Base-by-base conservation (phyloP, 1,284 basidiomycete genomes). In the Paramarasmius palmivorus region DNA sequence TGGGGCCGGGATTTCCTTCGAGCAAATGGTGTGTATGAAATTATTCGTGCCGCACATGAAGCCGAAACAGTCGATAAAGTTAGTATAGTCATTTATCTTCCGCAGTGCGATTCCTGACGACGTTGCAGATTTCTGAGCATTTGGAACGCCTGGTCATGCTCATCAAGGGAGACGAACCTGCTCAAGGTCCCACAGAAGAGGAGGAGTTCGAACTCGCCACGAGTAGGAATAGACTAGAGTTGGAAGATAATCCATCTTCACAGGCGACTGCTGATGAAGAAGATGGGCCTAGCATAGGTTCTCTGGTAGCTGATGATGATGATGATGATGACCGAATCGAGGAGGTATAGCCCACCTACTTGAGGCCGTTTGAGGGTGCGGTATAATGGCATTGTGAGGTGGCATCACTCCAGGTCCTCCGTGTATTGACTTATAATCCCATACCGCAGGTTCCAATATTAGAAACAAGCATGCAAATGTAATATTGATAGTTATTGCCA, bases 1-100 rank as follows among this genome's bases (percentile, higher is more conserved):
- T 92, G 90, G 75, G 95, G 93, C 1, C 82, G 96, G 23, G 88
- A 96, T 58, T 83, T 85, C 54, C 74, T 95, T 57, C 81, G 97
- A 29, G 74, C 76, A 15, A 81, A 92, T 56, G 95, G 95, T 0
- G 90, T 91, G 0, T 99, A 99, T 69, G 86, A 90, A 63, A 88
- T 99, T 37, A 76, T 98, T 26, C 79, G 93, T 41, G 84, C 82
- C 20, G 76, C 89, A 9, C 96, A 99, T 68, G 80, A 90, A 61
- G 79, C 78, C 12, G 96, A 99, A 72, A 76, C 73, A 2, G 88
- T 88, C 19, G 90, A 93, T 46, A 87, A 88, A 69, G 92, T 88
- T 49, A 37, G 77, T 69, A 4, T 20, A 19, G 45, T 15, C 15
- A 3, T 45, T 52, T 44, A n/a, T 49, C 29, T 32, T 44, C 12